Percentiles rank a stretch among this genome's conserved stretches.
Conservation (phyloP, 2,329 filamentous ascomycete species). For the Lomentospora prolificans region DNA sequence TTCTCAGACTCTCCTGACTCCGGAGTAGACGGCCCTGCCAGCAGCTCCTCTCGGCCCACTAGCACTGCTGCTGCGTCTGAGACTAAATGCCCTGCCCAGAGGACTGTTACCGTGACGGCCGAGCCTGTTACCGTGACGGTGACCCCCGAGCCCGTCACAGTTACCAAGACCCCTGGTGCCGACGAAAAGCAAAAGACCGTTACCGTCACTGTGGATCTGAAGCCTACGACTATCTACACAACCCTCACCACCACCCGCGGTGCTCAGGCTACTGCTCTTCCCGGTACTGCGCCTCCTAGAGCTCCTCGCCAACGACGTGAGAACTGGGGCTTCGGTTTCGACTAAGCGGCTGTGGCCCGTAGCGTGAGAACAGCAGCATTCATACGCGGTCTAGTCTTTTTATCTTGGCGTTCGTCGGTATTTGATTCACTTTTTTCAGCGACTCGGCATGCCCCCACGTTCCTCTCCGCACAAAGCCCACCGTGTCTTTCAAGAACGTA, state of each 20-base stretch:
- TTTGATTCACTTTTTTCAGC: too few species aligned
- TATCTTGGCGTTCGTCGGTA: too few species aligned
- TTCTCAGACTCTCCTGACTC: conserved; percentile 9
- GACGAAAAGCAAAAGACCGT: conserved; percentile 12
- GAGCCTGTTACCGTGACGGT: neutral
- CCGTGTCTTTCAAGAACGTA: neutral
- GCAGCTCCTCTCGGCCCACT: neutral
- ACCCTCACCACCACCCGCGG: conserved; percentile 21
- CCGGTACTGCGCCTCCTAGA: conserved; percentile 13
- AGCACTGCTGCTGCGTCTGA: conserved; percentile 8
- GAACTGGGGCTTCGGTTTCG: conserved; percentile 16
- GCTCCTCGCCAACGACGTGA: conserved; percentile 12
- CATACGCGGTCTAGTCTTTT: too few species aligned
- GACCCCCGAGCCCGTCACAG: conserved; percentile 14
- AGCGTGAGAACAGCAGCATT: too few species aligned
- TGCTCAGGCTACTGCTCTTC: neutral
- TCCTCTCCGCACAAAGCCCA: too few species aligned
- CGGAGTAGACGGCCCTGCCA: neutral
- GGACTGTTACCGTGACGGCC: neutral
- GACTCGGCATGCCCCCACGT: too few species aligned
- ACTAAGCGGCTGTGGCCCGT: neutral
- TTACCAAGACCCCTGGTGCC: conserved; percentile 23
- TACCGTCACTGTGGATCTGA: conserved; percentile 28
- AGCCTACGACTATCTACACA: conserved; percentile 27
- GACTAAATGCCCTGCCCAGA: conserved; percentile 10